Evolutionary conservation across 2,329 filamentous ascomycete genomes (phyloP).

Genomic region (Fusarium marasasianum): DNA sequence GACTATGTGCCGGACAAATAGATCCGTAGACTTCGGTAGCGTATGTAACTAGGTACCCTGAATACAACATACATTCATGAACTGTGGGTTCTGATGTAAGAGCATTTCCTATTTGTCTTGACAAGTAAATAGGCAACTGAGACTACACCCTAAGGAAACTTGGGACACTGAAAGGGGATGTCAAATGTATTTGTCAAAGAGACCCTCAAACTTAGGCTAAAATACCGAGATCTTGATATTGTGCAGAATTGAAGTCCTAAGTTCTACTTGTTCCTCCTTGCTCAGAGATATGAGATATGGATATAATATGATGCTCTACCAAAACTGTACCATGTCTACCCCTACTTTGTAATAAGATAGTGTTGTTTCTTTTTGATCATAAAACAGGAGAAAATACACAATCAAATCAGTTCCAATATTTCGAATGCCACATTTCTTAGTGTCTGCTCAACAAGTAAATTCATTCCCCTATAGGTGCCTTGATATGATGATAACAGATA

Average conservation of each 20-base stretch:
- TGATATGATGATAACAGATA: no score
- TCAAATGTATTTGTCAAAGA: background rate
- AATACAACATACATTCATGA: background rate
- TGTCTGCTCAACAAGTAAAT: no score
- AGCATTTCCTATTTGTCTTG: background rate
- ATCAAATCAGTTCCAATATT: background rate
- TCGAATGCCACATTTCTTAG: background rate
- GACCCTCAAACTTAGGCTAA: background rate
- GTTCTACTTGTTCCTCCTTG: no score
- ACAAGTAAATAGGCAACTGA: background rate
- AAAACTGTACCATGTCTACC: background rate
- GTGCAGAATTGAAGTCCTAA: rapidly evolving
- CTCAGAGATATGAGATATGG: no score
- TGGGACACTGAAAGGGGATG: background rate
- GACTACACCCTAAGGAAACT: no score
- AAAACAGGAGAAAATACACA: no score
- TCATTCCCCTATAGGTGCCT: background rate
- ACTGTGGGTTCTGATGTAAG: no score
- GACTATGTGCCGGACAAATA: background rate
- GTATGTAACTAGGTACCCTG: background rate
- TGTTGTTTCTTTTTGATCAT: no score
- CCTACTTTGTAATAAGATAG: rapidly evolving
- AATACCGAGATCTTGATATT: background rate
- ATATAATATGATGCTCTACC: no score
- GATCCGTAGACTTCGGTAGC: background rate